Base-by-base conservation (phyloP, 768 basidiomycete species). In the Calocybe gangraenosa region DNA sequence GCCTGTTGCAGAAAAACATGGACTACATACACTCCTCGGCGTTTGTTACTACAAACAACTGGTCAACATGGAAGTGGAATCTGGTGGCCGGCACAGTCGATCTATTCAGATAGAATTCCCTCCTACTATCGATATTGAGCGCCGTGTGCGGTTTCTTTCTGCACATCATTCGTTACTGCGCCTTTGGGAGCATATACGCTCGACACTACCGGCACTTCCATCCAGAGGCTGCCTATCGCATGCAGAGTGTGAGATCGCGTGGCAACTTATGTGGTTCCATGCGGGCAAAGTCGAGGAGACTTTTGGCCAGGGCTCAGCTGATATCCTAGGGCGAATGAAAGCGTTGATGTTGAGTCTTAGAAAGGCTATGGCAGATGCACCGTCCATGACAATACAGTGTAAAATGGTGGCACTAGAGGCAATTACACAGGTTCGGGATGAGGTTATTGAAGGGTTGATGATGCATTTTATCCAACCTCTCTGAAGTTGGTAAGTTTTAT, bases 281-380 rank as follows among this genome's bases (percentile, higher is more conserved):
- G 64, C 79, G 59, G 52, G 75, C 62, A 50, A 70, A 61, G 71
- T 74, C 58, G 62, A 70, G 61, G 60, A 76, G 63, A 62, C 69
- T 52, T 41, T 69, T 58, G 61, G 62, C 46, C 33, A 69, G 65
- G 58, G 65, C 10, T 59, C 65, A 15, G 78, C 81, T 37, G 82
- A 87, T 52, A 76, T 87, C 15, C 67, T 84, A 7, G 82, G 80
- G 8, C 67, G 75, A 48, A 63, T 87, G 47, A 74, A 69, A 49
- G 49, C 55, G 11, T 66, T 71, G 58, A 70, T 70, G 68, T 57
- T 68, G 17, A 47, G 61, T 7, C 47, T 75, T 18, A 60, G 68
- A 44, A 69, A 66, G 46, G 53, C 60, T 23, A 62, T 71, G 44
- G 53, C 60, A n/a, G 63, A 59, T 34, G 47, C 64, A 7, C 58